phyloP scores from a whole-genome alignment of 768 basidiomycete species.

The Gelatoporia subvermispora region DNA sequence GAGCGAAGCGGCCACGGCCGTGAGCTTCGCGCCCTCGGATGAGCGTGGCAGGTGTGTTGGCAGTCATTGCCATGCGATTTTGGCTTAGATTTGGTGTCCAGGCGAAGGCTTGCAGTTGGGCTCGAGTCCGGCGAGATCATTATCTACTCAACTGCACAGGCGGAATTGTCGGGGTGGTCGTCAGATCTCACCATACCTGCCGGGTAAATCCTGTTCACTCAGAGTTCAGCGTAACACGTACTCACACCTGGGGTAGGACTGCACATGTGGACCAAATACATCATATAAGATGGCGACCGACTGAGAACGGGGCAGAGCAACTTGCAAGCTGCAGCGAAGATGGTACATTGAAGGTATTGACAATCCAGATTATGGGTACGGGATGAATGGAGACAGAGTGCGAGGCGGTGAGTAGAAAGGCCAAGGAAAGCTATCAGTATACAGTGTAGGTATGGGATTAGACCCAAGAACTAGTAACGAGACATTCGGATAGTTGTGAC shows the following conservation, averaged over 20 bases:
- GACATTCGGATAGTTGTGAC: conserved; percentile 51
- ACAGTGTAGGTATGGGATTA: conserved; percentile 55
- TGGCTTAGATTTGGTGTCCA: conserved; percentile 10
- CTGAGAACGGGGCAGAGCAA: conserved; percentile 29
- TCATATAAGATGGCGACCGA: conserved; percentile 73
- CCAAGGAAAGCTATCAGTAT: conserved; percentile 46
- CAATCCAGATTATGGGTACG: conserved; percentile 47
- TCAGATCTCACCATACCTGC: conserved; percentile 41
- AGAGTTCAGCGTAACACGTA: background rate
- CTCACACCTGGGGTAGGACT: conserved; percentile 37
- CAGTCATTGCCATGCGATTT: too few relatives aligned
- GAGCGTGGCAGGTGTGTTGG: conserved; percentile 37
- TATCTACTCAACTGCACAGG: conserved; percentile 43
- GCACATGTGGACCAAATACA: conserved; percentile 80
- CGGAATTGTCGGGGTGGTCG: conserved; percentile 40
- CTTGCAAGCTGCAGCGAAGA: conserved; percentile 92
- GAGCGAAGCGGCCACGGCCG: conserved; percentile 76
- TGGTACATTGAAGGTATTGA: conserved; percentile 78
- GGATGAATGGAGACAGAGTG: conserved; percentile 36
- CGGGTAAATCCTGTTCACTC: conserved; percentile 37
- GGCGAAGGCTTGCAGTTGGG: conserved; percentile 72
- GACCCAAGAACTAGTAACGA: conserved; percentile 52
- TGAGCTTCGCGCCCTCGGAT: conserved; percentile 51
- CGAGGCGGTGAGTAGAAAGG: conserved; percentile 4
- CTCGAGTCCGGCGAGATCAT: conserved; percentile 76